A percentile compares a stretch with the other conserved stretches of the same genome.
Conservation (phyloP, 371 early-diverging fungal genomes). For the Umbelopsis sp. region DNA sequence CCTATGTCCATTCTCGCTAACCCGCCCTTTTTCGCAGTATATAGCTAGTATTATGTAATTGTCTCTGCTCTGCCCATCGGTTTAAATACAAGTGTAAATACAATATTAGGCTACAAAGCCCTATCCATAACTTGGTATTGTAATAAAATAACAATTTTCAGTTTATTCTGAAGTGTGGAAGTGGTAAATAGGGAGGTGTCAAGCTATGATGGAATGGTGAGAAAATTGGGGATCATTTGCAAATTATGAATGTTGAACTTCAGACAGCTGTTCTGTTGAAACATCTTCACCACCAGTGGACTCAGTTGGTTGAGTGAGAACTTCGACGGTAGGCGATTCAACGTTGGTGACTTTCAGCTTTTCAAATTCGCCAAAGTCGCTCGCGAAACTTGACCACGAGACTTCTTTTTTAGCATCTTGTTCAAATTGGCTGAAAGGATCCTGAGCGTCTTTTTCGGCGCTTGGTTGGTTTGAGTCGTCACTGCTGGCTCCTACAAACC, state of each 20-base stretch:
- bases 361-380: constrained; percentile 22
- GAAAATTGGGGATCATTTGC: not conserved
- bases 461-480: constrained; percentile 11
- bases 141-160: constrained; percentile 15
- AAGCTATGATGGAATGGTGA: not conserved
- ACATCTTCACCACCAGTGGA: not conserved
- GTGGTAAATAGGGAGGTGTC: not conserved
- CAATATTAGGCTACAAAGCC: not conserved
- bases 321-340: constrained; percentile 2
- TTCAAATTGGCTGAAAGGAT: constrained; percentile 16
- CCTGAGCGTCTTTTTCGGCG: not conserved
- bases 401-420: constrained; percentile 11
- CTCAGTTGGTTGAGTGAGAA: constrained; percentile 3
- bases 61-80: not conserved
- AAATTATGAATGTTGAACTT: not conserved
- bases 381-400: constrained; percentile 20
- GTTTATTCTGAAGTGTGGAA: constrained; percentile 9
- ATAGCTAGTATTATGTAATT: not conserved
- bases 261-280: not conserved
- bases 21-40: not conserved
- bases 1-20: not conserved
- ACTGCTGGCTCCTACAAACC: constrained; percentile 25
- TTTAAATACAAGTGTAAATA: not conserved
- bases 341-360: constrained; percentile 14
- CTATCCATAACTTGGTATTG: not conserved